Conservation (phyloP, 2,329 filamentous ascomycete genomes). For the Simplicillium sp. region DNA sequence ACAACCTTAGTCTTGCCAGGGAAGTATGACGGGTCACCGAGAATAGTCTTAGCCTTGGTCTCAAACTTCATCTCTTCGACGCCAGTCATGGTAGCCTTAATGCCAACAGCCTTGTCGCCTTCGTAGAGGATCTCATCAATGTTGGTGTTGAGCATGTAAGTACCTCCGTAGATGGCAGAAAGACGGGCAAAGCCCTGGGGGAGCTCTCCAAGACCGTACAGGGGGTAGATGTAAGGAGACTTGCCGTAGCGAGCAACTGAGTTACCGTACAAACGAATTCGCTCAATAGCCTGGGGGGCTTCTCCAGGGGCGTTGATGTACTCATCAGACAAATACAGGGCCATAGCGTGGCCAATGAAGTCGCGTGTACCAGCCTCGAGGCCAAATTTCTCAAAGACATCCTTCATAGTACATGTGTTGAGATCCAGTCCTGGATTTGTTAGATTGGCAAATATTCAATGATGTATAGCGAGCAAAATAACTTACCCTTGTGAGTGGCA, state of each 20-base stretch:
- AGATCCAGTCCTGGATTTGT: slow-evolving; percentile 64
- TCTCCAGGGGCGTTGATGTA: slow-evolving; percentile 67
- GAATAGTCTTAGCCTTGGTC: slow-evolving; percentile 92
- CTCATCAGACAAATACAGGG: slow-evolving; percentile 82
- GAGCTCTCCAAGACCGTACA: slow-evolving; percentile 94
- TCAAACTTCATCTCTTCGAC: slow-evolving; percentile 88
- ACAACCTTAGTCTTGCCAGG: slow-evolving; percentile 76
- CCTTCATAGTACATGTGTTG: slow-evolving; percentile 77
- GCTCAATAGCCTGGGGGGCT: slow-evolving; percentile 78
- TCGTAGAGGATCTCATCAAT: slow-evolving; percentile 87
- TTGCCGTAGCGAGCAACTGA: slow-evolving; percentile 97
- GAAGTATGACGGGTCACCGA: slow-evolving; percentile 97
- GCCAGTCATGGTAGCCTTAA: slow-evolving; percentile 94
- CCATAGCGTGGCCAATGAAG: slow-evolving; percentile 98
- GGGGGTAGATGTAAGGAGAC: slow-evolving; percentile 97
- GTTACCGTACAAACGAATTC: slow-evolving; percentile 93
- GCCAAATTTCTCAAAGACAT: slow-evolving; percentile 97
- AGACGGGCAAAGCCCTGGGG: slow-evolving; percentile 96
- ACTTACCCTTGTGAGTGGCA: slow-evolving; percentile 77
- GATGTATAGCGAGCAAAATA: too few species aligned
- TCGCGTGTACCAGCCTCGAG: slow-evolving; percentile 84
- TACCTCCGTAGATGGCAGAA: slow-evolving; percentile 96
- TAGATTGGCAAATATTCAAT: not conserved
- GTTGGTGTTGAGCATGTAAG: slow-evolving; percentile 97
- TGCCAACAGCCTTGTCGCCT: slow-evolving; percentile 76